Conservation (phyloP, 306 rosid species). For the Quercus wislizeni region DNA sequence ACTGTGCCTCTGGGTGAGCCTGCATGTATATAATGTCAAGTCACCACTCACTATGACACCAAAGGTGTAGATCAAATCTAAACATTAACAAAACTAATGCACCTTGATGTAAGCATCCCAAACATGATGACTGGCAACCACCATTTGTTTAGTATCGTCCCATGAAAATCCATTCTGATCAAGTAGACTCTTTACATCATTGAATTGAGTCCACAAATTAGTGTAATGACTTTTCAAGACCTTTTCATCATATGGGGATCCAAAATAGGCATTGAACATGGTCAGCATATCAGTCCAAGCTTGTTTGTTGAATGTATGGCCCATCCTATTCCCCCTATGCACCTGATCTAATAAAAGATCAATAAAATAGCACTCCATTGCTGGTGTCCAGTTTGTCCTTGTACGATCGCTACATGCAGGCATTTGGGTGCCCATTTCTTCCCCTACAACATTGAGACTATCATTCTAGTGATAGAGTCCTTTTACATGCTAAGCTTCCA, state of each 20-base stretch:
- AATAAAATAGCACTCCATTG: no score
- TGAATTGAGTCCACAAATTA: constrained; percentile 41
- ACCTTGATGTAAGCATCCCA: constrained; percentile 52
- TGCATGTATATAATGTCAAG: no score
- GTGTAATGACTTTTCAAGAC: constrained; percentile 44
- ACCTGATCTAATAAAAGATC: constrained; percentile 51
- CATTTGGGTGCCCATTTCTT: no score
- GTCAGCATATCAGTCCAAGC: constrained; percentile 54
- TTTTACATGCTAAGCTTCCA: no score
- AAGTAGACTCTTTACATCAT: constrained; percentile 46
- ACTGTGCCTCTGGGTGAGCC: no score
- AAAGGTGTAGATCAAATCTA: not conserved
- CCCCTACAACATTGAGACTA: no score
- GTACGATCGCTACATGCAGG: no score
- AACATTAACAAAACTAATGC: not conserved
- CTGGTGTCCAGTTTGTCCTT: no score
- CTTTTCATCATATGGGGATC: constrained; percentile 37
- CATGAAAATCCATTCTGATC: constrained; percentile 52
- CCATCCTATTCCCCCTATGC: constrained; percentile 51
- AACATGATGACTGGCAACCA: constrained; percentile 35
- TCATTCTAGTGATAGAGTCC: no score
- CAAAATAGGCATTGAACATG: constrained; percentile 41
- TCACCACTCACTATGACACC: no score
- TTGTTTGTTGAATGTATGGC: constrained; percentile 51
- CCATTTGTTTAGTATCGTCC: constrained; percentile 44